phyloP scores from a whole-genome alignment of 768 basidiomycete genomes.

The Agaricus blazei region DNA sequence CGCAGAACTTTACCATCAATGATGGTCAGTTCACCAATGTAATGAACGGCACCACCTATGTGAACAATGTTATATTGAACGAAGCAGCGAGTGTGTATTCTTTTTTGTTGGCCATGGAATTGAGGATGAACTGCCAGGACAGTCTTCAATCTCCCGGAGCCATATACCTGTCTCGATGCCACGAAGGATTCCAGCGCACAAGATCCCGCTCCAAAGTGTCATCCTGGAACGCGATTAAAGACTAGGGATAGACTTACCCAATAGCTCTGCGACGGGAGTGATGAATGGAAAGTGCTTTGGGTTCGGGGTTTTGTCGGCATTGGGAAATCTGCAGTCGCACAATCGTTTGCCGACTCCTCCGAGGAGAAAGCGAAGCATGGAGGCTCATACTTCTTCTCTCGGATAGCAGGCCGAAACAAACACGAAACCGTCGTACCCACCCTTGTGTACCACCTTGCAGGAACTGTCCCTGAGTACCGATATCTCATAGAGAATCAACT shows the following conservation, averaged over 20 bases:
- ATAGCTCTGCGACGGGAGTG: neutral
- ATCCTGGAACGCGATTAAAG: neutral
- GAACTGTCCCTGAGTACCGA: neutral
- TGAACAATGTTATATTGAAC: too few species aligned
- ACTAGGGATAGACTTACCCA: neutral
- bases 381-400: constrained; percentile 4
- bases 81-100: too few species aligned
- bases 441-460: constrained; percentile 4
- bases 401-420: neutral
- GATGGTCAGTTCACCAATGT: too few species aligned
- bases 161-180: neutral
- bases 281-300: neutral
- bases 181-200: neutral
- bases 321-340: constrained; percentile 5
- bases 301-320: constrained; percentile 1
- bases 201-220: neutral
- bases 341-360: constrained; percentile 1
- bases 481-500: neutral
- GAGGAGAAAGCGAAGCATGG: neutral
- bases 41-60: too few species aligned
- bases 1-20: too few species aligned
- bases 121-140: too few species aligned
- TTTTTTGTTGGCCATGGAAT: too few species aligned
- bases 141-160: too few species aligned
- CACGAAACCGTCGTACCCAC: neutral